phyloP scores from a whole-genome alignment of 2,329 filamentous ascomycete genomes.

The Xylariales sp. region DNA sequence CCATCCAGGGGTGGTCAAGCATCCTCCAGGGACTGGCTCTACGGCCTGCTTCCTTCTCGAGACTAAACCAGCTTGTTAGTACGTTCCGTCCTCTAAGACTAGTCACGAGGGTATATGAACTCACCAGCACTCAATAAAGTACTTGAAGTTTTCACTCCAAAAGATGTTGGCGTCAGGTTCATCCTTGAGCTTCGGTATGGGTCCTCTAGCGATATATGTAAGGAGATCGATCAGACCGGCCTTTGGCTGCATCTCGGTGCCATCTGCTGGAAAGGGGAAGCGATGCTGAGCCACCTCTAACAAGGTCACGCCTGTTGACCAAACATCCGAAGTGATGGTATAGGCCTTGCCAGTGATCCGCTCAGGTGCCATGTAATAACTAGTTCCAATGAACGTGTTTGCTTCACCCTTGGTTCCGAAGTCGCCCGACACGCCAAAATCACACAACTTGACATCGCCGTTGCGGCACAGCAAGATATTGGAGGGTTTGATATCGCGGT shows the following conservation, averaged over 20 bases:
- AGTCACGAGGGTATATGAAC: slow-evolving; percentile 32
- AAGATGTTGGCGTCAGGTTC: slow-evolving; percentile 84
- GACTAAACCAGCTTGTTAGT: slow-evolving; percentile 44
- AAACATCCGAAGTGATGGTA: slow-evolving; percentile 97
- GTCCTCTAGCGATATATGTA: slow-evolving; percentile 95
- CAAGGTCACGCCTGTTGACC: slow-evolving; percentile 93
- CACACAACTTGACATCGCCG: slow-evolving; percentile 94
- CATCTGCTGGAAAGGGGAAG: slow-evolving; percentile 96
- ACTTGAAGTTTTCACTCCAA: slow-evolving; percentile 98
- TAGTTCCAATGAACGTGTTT: slow-evolving; percentile 98
- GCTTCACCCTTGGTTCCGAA: slow-evolving; percentile 98
- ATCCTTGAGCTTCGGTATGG: slow-evolving; percentile 92
- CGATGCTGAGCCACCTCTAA: slow-evolving; percentile 99
- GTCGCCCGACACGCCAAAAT: slow-evolving; percentile 96
- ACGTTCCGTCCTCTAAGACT: background rate
- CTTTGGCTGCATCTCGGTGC: slow-evolving; percentile 88
- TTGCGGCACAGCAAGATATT: slow-evolving; percentile 92
- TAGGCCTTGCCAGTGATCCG: slow-evolving; percentile 96
- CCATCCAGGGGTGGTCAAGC: slow-evolving; percentile 98
- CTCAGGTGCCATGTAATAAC: slow-evolving; percentile 99
- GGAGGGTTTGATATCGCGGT: slow-evolving; percentile 96
- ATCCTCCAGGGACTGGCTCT: slow-evolving; percentile 96
- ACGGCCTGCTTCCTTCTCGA: slow-evolving; percentile 86
- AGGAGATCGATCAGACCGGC: slow-evolving; percentile 91
- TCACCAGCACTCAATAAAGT: slow-evolving; percentile 99